Evolutionary conservation across 257 asterid genomes (phyloP), one percentile per base, ranked within the genome.

Genomic region (Lithospermum erythrorhizon): DNA sequence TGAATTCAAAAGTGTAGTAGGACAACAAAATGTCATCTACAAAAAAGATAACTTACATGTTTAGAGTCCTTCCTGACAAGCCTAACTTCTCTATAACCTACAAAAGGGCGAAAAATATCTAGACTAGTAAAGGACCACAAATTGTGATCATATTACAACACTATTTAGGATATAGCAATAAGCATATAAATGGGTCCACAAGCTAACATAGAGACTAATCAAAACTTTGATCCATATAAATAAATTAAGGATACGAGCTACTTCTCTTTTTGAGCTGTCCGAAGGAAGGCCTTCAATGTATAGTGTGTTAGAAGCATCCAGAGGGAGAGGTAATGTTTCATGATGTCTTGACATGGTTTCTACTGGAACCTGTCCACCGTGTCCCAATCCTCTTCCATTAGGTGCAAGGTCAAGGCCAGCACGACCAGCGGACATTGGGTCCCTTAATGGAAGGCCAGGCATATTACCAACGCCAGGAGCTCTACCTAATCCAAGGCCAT

Each of bases 281-380:
- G 85, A 24, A 48, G 88, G 88, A 64, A 82, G 85, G 27, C 85
- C 88, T 64, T 82, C 85, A 61, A 79, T 71, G 64, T 76, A 82
- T 54, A 82, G 62, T 11, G 85, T 82, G 72, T 65, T 72, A 6
- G 87, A 76, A 62, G 87, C 87, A 81, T 81, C 85, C 6, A 75
- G 77, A 54, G 87, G 87, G 23, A 81, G 77, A 53, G 85, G 79
- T 37, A 81, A 48, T 4, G 68, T 57, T 57, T 74, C 81, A 65
- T 67, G 77, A 63, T 78, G 73, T 62, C 81, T 74, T 48, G 65
- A 14, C 58, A 78, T 41, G 62, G 76, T 67, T 21, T 81, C 82
- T 4, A 61, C 53, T 17, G 76, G 68, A 37, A 73, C 45, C 61
- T 67, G 82, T 32, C 74, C 75, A 53, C 66, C 64, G 61, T 63